These are phyloP conservation scores for Lichtheimia corymbifera DNA, from an alignment of 371 early-diverging fungal genomes.

Conservation along the genomic window DNA sequence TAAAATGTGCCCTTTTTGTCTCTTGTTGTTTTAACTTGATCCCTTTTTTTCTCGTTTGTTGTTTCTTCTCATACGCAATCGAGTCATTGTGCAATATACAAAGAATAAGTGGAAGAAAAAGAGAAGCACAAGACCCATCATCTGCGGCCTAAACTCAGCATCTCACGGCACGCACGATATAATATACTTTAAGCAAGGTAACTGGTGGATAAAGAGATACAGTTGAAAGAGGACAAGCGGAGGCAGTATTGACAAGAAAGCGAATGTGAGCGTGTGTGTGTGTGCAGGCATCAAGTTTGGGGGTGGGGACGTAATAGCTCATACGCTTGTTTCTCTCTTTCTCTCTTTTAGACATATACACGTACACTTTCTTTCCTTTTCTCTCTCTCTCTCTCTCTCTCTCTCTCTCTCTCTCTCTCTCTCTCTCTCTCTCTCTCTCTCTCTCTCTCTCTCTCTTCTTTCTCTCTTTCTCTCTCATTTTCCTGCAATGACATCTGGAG, in stretches of 20 bases:
- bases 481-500: not conserved
- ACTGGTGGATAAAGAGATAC: slow-evolving; percentile 1
- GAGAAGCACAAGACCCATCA: too few species aligned
- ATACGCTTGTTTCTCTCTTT: too few species aligned
- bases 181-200: slow-evolving; percentile 3
- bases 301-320: too few species aligned
- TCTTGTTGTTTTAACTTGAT: too few species aligned
- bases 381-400: not conserved
- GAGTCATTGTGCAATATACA: too few species aligned
- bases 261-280: too few species aligned
- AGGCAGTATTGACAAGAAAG: not conserved
- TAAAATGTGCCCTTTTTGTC: too few species aligned
- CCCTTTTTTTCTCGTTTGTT: too few species aligned
- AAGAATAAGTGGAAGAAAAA: too few species aligned
- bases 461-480: not conserved
- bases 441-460: not conserved
- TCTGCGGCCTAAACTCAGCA: not conserved
- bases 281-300: too few species aligned
- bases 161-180: not conserved
- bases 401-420: not conserved
- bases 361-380: not conserved
- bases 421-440: not conserved
- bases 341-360: too few species aligned
- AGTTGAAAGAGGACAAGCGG: not conserved
- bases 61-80: too few species aligned